Percentiles rank a stretch among this genome's conserved stretches.
Conservation (phyloP, 1,284 basidiomycete genomes). For the Boletus sp. region DNA sequence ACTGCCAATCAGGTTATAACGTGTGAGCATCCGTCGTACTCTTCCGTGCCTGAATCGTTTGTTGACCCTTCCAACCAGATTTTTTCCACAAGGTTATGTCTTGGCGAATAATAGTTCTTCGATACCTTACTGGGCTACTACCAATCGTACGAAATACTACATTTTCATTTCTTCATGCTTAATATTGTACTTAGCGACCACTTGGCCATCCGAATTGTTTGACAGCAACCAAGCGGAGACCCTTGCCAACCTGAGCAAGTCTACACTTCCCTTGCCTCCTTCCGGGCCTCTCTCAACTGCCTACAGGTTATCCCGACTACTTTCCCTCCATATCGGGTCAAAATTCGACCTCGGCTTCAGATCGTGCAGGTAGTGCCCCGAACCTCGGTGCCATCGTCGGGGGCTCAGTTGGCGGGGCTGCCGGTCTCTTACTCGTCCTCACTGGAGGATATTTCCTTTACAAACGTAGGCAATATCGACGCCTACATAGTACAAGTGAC, state of each 20-base stretch:
- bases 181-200: conserved; percentile 17
- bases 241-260: conserved; percentile 16
- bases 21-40: conserved; percentile 16
- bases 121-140: conserved; percentile 35
- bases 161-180: background rate
- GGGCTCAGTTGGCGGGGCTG: conserved; percentile 25
- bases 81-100: conserved; percentile 28
- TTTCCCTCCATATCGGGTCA: conserved; percentile 1
- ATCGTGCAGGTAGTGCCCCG: conserved; percentile 4
- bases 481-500: background rate
- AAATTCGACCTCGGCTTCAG: conserved; percentile 5
- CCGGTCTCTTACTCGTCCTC: conserved; percentile 23
- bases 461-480: conserved; percentile 13
- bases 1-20: conserved; percentile 26
- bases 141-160: conserved; percentile 25
- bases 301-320: conserved; percentile 17
- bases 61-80: conserved; percentile 16
- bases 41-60: background rate
- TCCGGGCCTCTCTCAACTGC: background rate
- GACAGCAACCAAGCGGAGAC: conserved; percentile 16
- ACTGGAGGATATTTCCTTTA: conserved; percentile 27
- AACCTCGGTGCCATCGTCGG: conserved; percentile 30
- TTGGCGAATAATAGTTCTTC: conserved; percentile 21
- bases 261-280: no score
- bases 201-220: conserved; percentile 27